phyloP scores from a whole-genome alignment of 2,329 filamentous ascomycete species.

The Talaromyces atroroseus region DNA sequence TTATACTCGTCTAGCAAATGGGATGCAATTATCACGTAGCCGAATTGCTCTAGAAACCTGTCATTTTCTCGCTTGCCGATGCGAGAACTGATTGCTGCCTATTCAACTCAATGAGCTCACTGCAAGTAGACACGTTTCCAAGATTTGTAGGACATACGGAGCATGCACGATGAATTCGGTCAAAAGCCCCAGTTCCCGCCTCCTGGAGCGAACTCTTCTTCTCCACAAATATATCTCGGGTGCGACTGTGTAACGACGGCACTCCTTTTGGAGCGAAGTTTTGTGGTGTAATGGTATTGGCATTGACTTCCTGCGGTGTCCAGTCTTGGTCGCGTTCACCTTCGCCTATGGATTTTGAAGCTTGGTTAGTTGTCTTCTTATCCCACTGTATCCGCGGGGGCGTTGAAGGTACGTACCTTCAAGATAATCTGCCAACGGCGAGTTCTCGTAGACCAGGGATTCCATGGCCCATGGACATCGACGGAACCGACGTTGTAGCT shows the following conservation, averaged over 20 bases:
- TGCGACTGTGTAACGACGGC: slow-evolving; percentile 45
- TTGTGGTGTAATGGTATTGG: slow-evolving; percentile 23
- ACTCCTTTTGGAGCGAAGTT: slow-evolving; percentile 49
- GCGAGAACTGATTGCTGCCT: slow-evolving; percentile 32
- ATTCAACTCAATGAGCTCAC: slow-evolving; percentile 2
- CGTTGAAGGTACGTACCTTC: slow-evolving; percentile 59
- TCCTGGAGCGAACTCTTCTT: slow-evolving; percentile 17
- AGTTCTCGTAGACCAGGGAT: slow-evolving; percentile 77
- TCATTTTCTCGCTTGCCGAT: slow-evolving; percentile 74
- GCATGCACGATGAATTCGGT: slow-evolving; percentile 9
- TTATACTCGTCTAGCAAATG: slow-evolving; percentile 68
- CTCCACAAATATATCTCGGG: slow-evolving; percentile 43
- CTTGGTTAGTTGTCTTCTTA: slow-evolving; percentile 2
- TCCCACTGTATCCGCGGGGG: not conserved
- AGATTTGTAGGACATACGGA: slow-evolving; percentile 4
- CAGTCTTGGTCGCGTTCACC: slow-evolving; percentile 41
- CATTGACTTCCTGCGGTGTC: slow-evolving; percentile 27
- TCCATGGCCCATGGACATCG: slow-evolving; percentile 59
- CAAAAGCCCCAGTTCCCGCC: slow-evolving; percentile 2
- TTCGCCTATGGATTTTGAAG: slow-evolving; percentile 33
- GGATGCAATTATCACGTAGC: slow-evolving; percentile 87
- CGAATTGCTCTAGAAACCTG: slow-evolving; percentile 85
- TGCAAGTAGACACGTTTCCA: not conserved
- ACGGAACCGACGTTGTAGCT: not conserved
- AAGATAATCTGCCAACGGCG: slow-evolving; percentile 82